Evolutionary conservation across 768 basidiomycete genomes (phyloP).

Genomic region (Lactarius quietus): DNA sequence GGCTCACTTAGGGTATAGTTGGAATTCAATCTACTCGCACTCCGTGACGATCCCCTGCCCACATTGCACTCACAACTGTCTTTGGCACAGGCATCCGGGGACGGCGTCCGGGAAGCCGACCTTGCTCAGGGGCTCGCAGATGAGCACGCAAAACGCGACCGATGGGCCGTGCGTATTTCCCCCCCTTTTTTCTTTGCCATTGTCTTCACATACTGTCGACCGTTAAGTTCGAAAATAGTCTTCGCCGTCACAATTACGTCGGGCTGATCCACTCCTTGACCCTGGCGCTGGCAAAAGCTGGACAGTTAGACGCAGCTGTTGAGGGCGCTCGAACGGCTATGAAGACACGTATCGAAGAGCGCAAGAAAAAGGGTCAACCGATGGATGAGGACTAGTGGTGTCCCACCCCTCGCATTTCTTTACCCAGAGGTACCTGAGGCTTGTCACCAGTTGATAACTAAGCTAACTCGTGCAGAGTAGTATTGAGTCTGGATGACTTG

Average conservation of each 20-base stretch:
- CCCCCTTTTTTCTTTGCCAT: not conserved
- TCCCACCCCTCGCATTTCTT: not conserved
- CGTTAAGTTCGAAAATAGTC: conserved; percentile 77
- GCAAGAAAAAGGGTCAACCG: conserved; percentile 39
- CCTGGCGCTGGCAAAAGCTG: conserved; percentile 68
- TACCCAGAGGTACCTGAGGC: conserved; percentile 7
- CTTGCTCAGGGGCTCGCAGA: conserved; percentile 53
- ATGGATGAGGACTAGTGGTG: conserved; percentile 41
- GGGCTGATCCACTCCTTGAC: conserved; percentile 74
- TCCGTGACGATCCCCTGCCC: conserved; percentile 80
- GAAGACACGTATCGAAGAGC: conserved; percentile 42
- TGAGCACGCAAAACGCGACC: conserved; percentile 71
- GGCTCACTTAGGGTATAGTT: conserved; percentile 44
- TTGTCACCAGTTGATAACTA: not conserved
- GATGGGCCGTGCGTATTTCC: conserved; percentile 70
- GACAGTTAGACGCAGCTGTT: conserved; percentile 52
- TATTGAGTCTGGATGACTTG: conserved; percentile 11
- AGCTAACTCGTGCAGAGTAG: conserved; percentile 5
- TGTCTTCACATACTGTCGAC: conserved; percentile 16
- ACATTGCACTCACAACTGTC: conserved; percentile 56
- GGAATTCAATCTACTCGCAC: conserved; percentile 88
- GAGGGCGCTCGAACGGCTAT: conserved; percentile 43
- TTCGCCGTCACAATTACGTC: conserved; percentile 83
- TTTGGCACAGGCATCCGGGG: conserved; percentile 41
- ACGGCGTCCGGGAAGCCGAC: conserved; percentile 41